phyloP scores from a whole-genome alignment of 2,329 filamentous ascomycete genomes.

The Nemania diffusa region DNA sequence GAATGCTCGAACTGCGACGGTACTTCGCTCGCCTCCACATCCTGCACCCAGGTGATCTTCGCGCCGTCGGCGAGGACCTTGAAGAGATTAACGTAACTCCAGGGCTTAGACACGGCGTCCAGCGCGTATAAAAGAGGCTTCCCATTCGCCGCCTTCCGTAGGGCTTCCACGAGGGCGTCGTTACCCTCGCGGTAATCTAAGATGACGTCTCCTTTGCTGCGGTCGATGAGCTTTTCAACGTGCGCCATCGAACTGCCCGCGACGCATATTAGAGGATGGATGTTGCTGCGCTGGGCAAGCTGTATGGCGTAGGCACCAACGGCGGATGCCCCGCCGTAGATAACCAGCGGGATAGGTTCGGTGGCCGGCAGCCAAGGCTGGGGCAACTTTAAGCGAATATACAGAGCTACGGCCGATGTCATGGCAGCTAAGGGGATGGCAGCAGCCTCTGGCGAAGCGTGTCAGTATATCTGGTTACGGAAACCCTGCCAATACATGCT shows the following conservation, averaged over 20 bases:
- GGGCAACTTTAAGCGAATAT: conserved; percentile 58
- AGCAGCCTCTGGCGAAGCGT: conserved; percentile 56
- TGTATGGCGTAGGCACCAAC: conserved; percentile 70
- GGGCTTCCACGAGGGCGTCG: conserved; percentile 58
- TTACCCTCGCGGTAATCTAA: conserved; percentile 70
- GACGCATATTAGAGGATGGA: conserved; percentile 70
- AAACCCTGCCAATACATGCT: background rate
- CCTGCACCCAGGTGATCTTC: conserved; percentile 53
- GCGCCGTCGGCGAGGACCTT: conserved; percentile 55
- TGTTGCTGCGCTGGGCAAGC: conserved; percentile 62
- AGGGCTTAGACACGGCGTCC: conserved; percentile 67
- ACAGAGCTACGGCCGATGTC: conserved; percentile 64
- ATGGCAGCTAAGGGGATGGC: conserved; percentile 66
- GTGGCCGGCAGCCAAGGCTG: conserved; percentile 58
- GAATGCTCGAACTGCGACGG: conserved; percentile 41
- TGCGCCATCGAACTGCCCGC: conserved; percentile 63
- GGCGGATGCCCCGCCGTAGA: conserved; percentile 66
- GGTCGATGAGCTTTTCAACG: conserved; percentile 63
- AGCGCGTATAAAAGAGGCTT: conserved; percentile 59
- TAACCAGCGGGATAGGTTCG: conserved; percentile 52
- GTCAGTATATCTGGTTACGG: background rate
- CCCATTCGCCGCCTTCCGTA: conserved; percentile 46
- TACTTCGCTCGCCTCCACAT: conserved; percentile 44
- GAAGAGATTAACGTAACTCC: conserved; percentile 57
- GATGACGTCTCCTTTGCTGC: conserved; percentile 64